Percentiles rank a stretch among this genome's conserved stretches.
These are phyloP conservation scores for Collybiopsis luxurians DNA, from an alignment of 768 basidiomycete species.

Conservation along the genomic window DNA sequence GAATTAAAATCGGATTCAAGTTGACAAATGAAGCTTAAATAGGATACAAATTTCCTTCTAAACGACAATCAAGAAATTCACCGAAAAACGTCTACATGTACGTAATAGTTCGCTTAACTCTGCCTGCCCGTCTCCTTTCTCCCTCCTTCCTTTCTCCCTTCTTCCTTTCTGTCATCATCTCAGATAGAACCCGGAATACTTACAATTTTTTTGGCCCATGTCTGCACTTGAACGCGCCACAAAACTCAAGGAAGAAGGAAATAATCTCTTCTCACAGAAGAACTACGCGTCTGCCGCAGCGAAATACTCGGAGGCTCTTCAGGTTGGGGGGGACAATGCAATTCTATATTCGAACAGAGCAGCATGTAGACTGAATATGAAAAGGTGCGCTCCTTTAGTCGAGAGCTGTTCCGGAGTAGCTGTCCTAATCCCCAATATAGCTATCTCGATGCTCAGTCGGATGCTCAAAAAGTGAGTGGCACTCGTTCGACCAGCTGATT, in stretches of 20 bases:
- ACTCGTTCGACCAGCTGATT: background rate
- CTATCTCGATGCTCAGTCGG: slow-evolving; percentile 14
- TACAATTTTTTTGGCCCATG: background rate
- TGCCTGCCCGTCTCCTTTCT: too few relatives aligned
- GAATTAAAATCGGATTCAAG: too few relatives aligned
- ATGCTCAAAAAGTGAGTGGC: slow-evolving; percentile 16
- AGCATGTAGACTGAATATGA: slow-evolving; percentile 13
- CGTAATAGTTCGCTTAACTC: too few relatives aligned
- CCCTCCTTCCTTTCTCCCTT: too few relatives aligned
- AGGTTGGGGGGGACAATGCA: slow-evolving; percentile 13
- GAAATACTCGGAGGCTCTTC: slow-evolving; percentile 16
- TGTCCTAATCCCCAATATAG: background rate
- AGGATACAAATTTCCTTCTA: too few relatives aligned
- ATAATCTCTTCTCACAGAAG: slow-evolving; percentile 16
- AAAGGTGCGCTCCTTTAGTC: slow-evolving; percentile 8
- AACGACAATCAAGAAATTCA: too few relatives aligned
- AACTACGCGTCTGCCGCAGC: slow-evolving; percentile 10
- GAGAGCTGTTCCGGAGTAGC: background rate
- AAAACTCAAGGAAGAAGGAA: slow-evolving; percentile 20
- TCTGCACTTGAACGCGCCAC: background rate
- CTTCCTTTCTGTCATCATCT: too few relatives aligned
- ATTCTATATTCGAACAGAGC: slow-evolving; percentile 19
- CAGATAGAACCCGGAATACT: too few relatives aligned
- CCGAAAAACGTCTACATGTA: too few relatives aligned
- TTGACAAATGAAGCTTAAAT: too few relatives aligned